Conservation (phyloP, 805 yeast species). For the Kodamaea fukazawae region DNA sequence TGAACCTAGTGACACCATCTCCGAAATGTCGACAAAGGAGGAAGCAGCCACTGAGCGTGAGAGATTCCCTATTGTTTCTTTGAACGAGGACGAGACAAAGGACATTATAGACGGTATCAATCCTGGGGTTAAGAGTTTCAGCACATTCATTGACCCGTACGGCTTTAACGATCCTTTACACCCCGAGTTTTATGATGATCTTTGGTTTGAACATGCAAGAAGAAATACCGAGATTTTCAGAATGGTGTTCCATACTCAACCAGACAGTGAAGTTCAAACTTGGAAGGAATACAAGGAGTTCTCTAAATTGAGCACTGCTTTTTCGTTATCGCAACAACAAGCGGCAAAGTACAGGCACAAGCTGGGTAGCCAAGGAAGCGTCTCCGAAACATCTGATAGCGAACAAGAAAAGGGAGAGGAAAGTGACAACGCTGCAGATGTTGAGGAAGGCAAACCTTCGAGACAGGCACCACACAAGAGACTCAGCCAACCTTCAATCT, state of each 20-base stretch:
- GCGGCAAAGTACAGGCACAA: conserved; percentile 32
- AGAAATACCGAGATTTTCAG: conserved; percentile 81
- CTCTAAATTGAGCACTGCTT: conserved; percentile 58
- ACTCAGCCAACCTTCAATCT: conserved; percentile 24
- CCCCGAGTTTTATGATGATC: conserved; percentile 77
- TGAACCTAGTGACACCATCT: conserved; percentile 3
- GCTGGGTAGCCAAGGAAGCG: conserved; percentile 13
- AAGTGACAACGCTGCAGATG: neutral
- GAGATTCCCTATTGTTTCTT: conserved; percentile 38
- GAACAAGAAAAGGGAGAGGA: conserved; percentile 8
- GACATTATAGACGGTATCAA: conserved; percentile 38
- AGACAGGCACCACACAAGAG: conserved; percentile 6
- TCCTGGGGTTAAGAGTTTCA: conserved; percentile 36
- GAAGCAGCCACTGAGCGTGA: conserved; percentile 13
- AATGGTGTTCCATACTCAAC: conserved; percentile 88
- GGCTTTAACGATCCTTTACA: conserved; percentile 83
- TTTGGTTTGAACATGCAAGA: conserved; percentile 80
- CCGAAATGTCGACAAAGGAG: conserved; percentile 14
- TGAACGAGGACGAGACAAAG: conserved; percentile 43
- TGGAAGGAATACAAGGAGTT: conserved; percentile 88
- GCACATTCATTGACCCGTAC: conserved; percentile 77
- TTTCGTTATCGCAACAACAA: conserved; percentile 38
- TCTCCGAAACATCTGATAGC: conserved; percentile 12
- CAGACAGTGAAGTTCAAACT: conserved; percentile 83
- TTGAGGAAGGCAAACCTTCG: neutral